Evolutionary conservation across 306 rosid species (phyloP).

Genomic region (Macrotyloma uniflorum): DNA sequence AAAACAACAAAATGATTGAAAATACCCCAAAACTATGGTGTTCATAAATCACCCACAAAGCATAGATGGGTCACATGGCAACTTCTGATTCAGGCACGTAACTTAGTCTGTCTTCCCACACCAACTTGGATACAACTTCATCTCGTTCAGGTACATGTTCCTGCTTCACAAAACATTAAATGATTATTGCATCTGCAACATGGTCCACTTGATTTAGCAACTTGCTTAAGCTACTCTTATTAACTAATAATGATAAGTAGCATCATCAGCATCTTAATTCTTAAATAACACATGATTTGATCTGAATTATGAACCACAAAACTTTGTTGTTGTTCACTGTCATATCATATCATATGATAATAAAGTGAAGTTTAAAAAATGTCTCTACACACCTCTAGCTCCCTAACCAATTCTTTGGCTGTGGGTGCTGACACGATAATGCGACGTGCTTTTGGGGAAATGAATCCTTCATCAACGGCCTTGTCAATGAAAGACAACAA

Average conservation of each 20-base stretch:
- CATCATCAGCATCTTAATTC: neutral
- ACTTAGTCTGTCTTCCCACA: slow-evolving; percentile 84
- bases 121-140: slow-evolving; percentile 88
- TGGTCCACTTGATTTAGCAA: slow-evolving; percentile 45
- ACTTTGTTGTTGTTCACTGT: neutral
- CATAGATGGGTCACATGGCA: slow-evolving; percentile 55
- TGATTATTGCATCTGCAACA: neutral
- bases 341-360: neutral
- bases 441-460: slow-evolving; percentile 95
- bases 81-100: slow-evolving; percentile 76
- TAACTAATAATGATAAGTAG: neutral
- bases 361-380: neutral
- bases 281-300: neutral
- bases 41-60: slow-evolving; percentile 24
- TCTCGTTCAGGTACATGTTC: slow-evolving; percentile 89
- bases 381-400: slow-evolving; percentile 71
- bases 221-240: neutral
- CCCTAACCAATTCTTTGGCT: slow-evolving; percentile 78
- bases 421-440: slow-evolving; percentile 98
- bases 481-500: slow-evolving; percentile 86
- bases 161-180: slow-evolving; percentile 47
- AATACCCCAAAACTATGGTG: slow-evolving; percentile 41
- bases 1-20: slow-evolving; percentile 18
- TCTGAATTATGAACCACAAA: neutral
- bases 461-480: slow-evolving; percentile 99